phyloP scores from a whole-genome alignment of 2,329 filamentous ascomycete genomes.

The Sporothrix variecibatus region DNA sequence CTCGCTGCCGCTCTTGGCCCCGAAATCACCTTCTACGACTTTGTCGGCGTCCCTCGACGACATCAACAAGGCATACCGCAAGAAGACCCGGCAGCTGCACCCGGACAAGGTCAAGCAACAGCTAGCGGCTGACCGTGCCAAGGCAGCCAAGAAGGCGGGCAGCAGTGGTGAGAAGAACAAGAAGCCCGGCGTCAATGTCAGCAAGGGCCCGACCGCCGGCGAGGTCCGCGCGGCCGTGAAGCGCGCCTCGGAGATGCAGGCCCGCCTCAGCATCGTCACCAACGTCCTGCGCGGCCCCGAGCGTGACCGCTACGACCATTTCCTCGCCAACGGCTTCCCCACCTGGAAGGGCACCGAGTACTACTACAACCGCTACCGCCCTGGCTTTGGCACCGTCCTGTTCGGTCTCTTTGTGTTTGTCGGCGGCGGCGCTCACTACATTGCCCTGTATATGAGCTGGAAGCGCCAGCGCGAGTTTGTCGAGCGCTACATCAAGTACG shows the following conservation, averaged over 20 bases:
- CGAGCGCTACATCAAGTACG: slow-evolving; percentile 86
- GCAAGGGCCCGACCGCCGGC: slow-evolving; percentile 69
- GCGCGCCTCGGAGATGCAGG: slow-evolving; percentile 78
- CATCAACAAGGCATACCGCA: slow-evolving; percentile 91
- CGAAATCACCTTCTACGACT: slow-evolving; percentile 90
- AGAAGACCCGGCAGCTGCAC: slow-evolving; percentile 79
- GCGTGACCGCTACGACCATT: slow-evolving; percentile 91
- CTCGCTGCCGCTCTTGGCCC: slow-evolving; percentile 72
- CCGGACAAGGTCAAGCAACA: slow-evolving; percentile 93
- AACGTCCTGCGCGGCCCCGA: slow-evolving; percentile 80
- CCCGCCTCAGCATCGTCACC: slow-evolving; percentile 79
- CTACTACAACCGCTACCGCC: slow-evolving; percentile 93
- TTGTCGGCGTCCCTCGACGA: slow-evolving; percentile 85
- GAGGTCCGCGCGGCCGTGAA: slow-evolving; percentile 80
- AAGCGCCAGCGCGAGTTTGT: slow-evolving; percentile 90
- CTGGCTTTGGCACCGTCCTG: slow-evolving; percentile 83
- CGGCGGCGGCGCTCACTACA: slow-evolving; percentile 85
- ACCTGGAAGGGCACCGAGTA: slow-evolving; percentile 97
- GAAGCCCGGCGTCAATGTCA: slow-evolving; percentile 64
- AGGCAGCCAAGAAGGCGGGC: slow-evolving; percentile 52
- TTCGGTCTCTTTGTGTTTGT: slow-evolving; percentile 77
- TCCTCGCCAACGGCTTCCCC: slow-evolving; percentile 89
- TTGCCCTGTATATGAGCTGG: slow-evolving; percentile 81
- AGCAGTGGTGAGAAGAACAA: slow-evolving; percentile 46
- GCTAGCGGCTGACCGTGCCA: slow-evolving; percentile 70